A percentile compares a stretch with the other conserved stretches of the same genome.
Evolutionary conservation across 2,329 filamentous ascomycete genomes (phyloP).

Genomic region (Salinomyces thailandicus): DNA sequence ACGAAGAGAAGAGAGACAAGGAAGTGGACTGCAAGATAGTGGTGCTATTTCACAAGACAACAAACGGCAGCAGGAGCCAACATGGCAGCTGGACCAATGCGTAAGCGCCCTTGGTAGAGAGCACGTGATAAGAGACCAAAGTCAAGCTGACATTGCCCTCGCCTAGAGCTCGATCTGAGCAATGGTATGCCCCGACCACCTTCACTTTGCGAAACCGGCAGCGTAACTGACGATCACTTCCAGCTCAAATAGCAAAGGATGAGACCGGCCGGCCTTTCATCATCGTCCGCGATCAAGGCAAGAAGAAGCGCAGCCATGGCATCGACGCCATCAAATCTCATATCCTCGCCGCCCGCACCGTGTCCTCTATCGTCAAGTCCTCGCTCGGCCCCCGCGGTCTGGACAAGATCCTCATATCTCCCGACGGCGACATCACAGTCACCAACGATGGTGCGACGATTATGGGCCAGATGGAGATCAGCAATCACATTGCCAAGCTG

Average conservation of each 20-base stretch:
- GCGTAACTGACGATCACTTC: conserved; percentile 8
- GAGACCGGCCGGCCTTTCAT: conserved; percentile 97
- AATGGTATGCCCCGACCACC: conserved; percentile 51
- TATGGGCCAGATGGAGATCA: conserved; percentile 92
- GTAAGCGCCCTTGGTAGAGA: conserved; percentile 33
- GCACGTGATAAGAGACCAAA: conserved; percentile 1
- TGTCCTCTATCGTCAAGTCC: conserved; percentile 94
- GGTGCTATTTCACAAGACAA: no score
- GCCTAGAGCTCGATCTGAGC: conserved; percentile 73
- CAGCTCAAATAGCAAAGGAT: conserved; percentile 79
- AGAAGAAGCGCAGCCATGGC: conserved; percentile 92
- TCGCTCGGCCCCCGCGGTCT: conserved; percentile 91
- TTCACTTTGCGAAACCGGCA: no score
- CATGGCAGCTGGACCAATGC: conserved; percentile 44
- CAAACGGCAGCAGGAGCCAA: conserved; percentile 23
- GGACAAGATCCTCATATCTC: conserved; percentile 98
- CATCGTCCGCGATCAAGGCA: conserved; percentile 94
- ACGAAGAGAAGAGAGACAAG: no score
- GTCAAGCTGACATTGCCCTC: conserved; percentile 3
- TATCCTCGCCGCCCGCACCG: conserved; percentile 90
- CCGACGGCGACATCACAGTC: conserved; percentile 96
- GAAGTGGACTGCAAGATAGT: no score
- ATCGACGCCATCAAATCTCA: conserved; percentile 97
- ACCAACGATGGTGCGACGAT: conserved; percentile 99
- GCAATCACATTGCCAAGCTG: conserved; percentile 95